A percentile compares a stretch with the other conserved stretches of the same genome.
These are phyloP conservation scores for Dryas octopetala DNA, from an alignment of 306 rosid genomes.

Conservation along the genomic window DNA sequence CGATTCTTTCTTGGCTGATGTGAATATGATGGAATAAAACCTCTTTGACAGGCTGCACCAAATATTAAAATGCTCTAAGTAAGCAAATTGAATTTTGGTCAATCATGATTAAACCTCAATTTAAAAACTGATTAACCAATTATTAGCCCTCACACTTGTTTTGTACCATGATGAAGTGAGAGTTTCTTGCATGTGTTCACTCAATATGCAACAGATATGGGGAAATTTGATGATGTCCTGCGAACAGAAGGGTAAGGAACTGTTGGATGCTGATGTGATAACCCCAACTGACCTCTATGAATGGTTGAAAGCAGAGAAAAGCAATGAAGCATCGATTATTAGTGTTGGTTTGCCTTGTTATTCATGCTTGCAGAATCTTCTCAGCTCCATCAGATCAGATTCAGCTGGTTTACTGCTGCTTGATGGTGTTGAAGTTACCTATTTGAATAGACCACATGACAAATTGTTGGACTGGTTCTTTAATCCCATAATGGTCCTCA, in stretches of 20 bases:
- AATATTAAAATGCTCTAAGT: too few species aligned
- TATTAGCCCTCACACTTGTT: background rate
- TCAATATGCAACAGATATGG: slow-evolving; percentile 62
- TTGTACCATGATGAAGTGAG: background rate
- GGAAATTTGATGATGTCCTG: slow-evolving; percentile 59
- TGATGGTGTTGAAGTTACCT: slow-evolving; percentile 60
- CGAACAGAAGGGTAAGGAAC: slow-evolving; percentile 65
- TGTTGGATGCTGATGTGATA: slow-evolving; percentile 62
- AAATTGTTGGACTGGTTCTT: slow-evolving; percentile 86
- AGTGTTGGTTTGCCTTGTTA: slow-evolving; percentile 77
- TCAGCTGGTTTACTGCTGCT: slow-evolving; percentile 60
- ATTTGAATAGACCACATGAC: slow-evolving; percentile 73
- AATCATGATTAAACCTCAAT: too few species aligned
- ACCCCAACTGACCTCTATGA: slow-evolving; percentile 51
- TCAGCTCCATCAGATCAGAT: slow-evolving; percentile 66
- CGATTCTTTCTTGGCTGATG: too few species aligned
- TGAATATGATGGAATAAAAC: too few species aligned
- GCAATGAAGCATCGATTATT: slow-evolving; percentile 43
- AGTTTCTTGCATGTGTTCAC: background rate
- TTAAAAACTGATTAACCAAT: too few species aligned
- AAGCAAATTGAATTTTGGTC: too few species aligned
- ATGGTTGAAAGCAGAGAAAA: slow-evolving; percentile 58
- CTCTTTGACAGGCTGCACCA: too few species aligned
- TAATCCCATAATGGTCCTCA: slow-evolving; percentile 74
- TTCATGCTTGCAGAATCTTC: slow-evolving; percentile 58